Evolutionary conservation across 768 basidiomycete genomes (phyloP), one percentile per base, ranked within the genome.

Genomic region (Dioszegia hungarica): DNA sequence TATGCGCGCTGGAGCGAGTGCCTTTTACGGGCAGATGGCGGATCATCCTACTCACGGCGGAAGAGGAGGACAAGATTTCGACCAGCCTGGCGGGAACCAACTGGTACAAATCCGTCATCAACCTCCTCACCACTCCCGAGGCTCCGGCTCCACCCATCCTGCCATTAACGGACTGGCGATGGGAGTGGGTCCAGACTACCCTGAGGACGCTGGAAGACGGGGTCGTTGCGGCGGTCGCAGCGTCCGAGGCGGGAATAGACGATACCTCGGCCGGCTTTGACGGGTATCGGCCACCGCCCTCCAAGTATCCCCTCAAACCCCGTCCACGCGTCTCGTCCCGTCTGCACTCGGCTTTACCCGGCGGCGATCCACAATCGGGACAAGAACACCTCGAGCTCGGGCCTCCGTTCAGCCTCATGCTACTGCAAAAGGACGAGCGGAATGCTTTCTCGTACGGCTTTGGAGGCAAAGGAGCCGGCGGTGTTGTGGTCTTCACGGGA

Each of bases 401-500:
- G 0, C 89, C 90, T 27, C 91, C 91, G 0, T 98, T 93, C 72
- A 88, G 89, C 31, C 78, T 99, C 5, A 81, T 99, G 40, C 74
- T 99, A n/a, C 84, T 94, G 43, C 89, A 97, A 48, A 85, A 86
- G 59, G 86, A 89, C 0, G 86, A 89, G 57, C 81, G 84, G 9
- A 99, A 97, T 68, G 94, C 95, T 1, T 95, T 99, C 75, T 89
- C 88, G 0, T 97, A 93, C 70, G 94, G 94, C 1, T 98, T 97
- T 63, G 74, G 75, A 3, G 90, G 90, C 12, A 84, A 91, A 66
- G 88, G 89, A 34, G 89, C 86, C 0, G 92, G 90, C 56, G 94
- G 95, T 5, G 83, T 99, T 56, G 93, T 98, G 53, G 84, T 99
- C 9, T 97, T 90, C 75, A 89, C 89, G 12, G 94, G 94, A 5